phyloP scores from a whole-genome alignment of 768 basidiomycete genomes.

The Sutorius australiensis region DNA sequence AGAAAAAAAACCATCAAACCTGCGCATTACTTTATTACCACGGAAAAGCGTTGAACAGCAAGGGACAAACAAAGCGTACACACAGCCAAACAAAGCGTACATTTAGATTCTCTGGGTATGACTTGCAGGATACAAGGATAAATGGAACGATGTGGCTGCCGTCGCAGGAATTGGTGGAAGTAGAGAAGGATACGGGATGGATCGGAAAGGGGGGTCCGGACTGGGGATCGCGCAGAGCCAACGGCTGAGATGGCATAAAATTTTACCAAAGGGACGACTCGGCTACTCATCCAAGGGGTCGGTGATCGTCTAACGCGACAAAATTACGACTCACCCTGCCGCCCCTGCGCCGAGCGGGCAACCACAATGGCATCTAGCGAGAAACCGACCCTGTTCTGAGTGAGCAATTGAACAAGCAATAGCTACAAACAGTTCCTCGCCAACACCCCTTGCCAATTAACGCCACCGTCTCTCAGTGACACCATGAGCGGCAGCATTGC shows the following conservation, averaged over 20 bases:
- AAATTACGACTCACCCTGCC: conserved; percentile 2
- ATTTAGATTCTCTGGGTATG: conserved; percentile 12
- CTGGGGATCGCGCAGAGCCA: not conserved
- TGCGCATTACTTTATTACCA: conserved; percentile 2
- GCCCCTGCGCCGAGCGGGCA: not conserved
- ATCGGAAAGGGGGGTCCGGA: not conserved
- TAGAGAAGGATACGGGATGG: not conserved
- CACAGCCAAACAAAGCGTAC: conserved; percentile 14
- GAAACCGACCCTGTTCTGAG: not conserved
- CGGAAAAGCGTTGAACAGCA: conserved; percentile 8
- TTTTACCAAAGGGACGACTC: not conserved
- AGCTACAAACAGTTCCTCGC: conserved; percentile 4
- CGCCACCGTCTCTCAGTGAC: conserved; percentile 25
- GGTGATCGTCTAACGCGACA: not conserved
- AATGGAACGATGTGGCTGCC: not conserved
- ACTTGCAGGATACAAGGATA: conserved; percentile 6
- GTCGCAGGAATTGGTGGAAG: not conserved
- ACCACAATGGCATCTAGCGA: not conserved
- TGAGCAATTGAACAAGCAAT: not conserved
- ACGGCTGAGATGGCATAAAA: not conserved
- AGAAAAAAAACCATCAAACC: conserved; percentile 1
- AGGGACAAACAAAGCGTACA: conserved; percentile 15
- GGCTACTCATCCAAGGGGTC: not conserved
- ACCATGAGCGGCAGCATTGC: conserved; percentile 28
- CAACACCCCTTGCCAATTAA: conserved; percentile 8